Evolutionary conservation across 2,329 filamentous ascomycete species (phyloP), one percentile per base, ranked within the genome.

Genomic region (Xylaria sp.): DNA sequence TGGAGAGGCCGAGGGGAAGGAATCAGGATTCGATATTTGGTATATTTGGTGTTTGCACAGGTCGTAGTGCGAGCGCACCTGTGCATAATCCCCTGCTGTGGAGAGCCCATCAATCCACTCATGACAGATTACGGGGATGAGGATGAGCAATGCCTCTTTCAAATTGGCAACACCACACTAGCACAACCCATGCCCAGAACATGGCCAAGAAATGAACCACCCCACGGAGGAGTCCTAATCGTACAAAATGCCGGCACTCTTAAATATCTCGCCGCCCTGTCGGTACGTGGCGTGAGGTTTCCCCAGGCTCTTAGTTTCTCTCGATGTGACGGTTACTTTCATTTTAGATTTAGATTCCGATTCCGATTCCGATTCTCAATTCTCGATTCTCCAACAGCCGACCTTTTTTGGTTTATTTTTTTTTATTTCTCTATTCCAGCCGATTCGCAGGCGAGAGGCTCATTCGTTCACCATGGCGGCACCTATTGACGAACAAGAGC

Each of bases 371-470:
- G 46, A 53, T 47, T 61, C 37, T 58, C 49, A 50, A 51, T 54
- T 55, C 35, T 45, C 37, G 43, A 49, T 57, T 17, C 33, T 17
- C 28, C 9, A 12, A 38, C 35, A 50, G 61, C 52, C 61, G 51
- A 46, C 63, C 52, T 31, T 60, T 43, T 59, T 60, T 62, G 4
- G 9, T 31, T 59, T 42, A 46, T 52, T 51, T n/a, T n/a, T n/a
- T n/a, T n/a, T n/a, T n/a, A n/a, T n/a, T n/a, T n/a, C n/a, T n/a
- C n/a, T n/a, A n/a, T n/a, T n/a, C n/a, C 4, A 52, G 60, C 49
- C 60, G 51, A 63, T 65, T n/a, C 63, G 63, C 63, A 52, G 63
- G 63, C 63, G 60, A 63, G 60, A 63, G 63, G 63, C 63, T 60
- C 46, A 47, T 53, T 45, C 42, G 38, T 63, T 52, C 47, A 63